Base-by-base conservation (phyloP, 768 basidiomycete genomes). In the Gloeophyllum trabeum region DNA sequence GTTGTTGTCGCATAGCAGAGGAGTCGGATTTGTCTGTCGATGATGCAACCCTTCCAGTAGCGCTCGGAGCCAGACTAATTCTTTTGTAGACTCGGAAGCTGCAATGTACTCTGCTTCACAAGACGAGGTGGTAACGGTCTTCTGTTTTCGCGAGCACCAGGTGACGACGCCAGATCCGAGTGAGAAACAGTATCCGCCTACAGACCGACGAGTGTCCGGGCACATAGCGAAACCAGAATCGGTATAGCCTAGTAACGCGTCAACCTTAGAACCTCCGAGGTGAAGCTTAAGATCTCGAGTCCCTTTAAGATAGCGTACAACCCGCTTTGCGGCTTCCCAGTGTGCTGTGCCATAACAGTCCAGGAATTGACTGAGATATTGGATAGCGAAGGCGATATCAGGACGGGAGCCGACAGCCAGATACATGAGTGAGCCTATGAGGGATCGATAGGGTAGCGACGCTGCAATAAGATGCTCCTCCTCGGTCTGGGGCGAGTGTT, bases 81-180 rank as follows among this genome's bases (percentile, higher is more conserved):
- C 50, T 35, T 55, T 51, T 0, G 53, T 32, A 1, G 56, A 54
- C 21, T 60, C 49, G 0, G 58, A 36, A 5, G 47, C 42, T 1
- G 53, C 57, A 19, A 65, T 54, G 46, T 60, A 64, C 50, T 66
- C 61, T 1, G 65, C 60, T 43, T 66, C 59, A n/a, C 51, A 55
- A 21, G 51, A 55, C 2, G 61, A 65, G 4, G 48, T 25, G 1
- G 62, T 54, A 23, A 59, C 48, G 14, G 48, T 50, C 6, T 45
- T 16, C 47, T 65, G 64, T 41, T 55, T 52, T 37, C 51, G 47
- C 0, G 57, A 51, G 1, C 38, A 41, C 61, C 62, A 65, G 12
- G 44, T 37, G 24, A 65, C 44, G 6, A 46, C 43, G 1, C 46
- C 55, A 2, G 48, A 52, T 19, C 35, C 50, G 26, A 57, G 30